Evolutionary conservation across 768 basidiomycete genomes (phyloP).

Genomic region (Amanita polypyramis): DNA sequence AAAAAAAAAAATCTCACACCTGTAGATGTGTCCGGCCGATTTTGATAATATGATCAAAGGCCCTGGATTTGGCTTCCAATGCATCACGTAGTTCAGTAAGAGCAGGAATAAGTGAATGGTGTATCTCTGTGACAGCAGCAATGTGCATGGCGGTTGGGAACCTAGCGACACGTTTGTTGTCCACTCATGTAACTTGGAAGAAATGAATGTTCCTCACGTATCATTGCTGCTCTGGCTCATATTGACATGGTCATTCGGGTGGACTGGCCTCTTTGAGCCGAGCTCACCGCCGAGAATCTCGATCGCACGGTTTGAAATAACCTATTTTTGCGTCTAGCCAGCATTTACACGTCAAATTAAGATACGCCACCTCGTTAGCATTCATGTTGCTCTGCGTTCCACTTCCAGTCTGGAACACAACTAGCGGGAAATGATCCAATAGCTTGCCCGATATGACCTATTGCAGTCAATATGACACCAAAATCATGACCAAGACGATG

Average conservation of each 20-base stretch:
- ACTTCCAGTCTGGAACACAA: conserved; percentile 98
- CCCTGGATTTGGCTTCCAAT: conserved; percentile 69
- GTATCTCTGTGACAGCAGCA: conserved; percentile 86
- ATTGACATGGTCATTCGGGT: conserved; percentile 99
- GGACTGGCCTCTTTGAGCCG: conserved; percentile 94
- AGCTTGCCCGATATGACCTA: conserved; percentile 96
- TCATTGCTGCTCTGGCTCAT: conserved; percentile 99
- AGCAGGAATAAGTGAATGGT: conserved; percentile 72
- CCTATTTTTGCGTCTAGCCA: conserved; percentile 32
- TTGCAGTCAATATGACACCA: conserved; percentile 4
- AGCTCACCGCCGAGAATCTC: conserved; percentile 92
- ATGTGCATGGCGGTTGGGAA: conserved; percentile 99
- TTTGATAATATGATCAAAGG: conserved; percentile 90
- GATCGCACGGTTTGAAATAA: conserved; percentile 97
- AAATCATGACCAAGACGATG: not conserved
- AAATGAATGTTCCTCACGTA: conserved; percentile 47
- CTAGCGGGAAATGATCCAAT: conserved; percentile 91
- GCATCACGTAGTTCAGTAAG: conserved; percentile 77
- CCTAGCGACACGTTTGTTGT: conserved; percentile 26
- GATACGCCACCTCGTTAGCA: conserved; percentile 69
- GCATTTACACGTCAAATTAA: not conserved
- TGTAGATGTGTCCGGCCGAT: conserved; percentile 97
- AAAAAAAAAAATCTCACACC: conserved; percentile 21
- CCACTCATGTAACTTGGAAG: not conserved
- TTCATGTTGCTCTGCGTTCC: conserved; percentile 99